phyloP scores from a whole-genome alignment of 257 asterid genomes.

The Eucommia ulmoides region DNA sequence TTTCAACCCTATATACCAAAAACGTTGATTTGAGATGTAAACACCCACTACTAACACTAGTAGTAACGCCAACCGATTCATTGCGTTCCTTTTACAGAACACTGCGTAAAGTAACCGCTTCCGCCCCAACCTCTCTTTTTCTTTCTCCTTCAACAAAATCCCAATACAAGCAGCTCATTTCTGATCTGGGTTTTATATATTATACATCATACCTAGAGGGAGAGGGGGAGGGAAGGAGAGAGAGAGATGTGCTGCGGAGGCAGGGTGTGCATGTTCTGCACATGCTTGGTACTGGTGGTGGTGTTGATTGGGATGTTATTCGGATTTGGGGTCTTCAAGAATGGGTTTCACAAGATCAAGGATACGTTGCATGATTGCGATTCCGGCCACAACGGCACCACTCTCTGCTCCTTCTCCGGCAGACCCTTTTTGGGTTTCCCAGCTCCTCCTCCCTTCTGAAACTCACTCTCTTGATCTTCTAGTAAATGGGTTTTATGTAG shows the following conservation, averaged over 20 bases:
- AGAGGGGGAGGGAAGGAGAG: neutral
- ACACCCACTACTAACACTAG: too few species aligned
- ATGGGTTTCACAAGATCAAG: conserved; percentile 51
- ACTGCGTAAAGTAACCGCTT: too few species aligned
- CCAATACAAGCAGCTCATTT: too few species aligned
- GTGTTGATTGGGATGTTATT: conserved; percentile 44
- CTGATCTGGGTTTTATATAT: too few species aligned
- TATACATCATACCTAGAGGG: neutral
- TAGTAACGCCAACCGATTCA: too few species aligned
- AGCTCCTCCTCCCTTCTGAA: conserved; percentile 44
- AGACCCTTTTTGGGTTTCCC: conserved; percentile 36
- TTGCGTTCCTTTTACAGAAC: too few species aligned
- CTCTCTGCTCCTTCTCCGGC: conserved; percentile 12
- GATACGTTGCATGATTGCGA: conserved; percentile 23
- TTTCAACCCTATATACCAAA: too few species aligned
- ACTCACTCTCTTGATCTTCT: neutral
- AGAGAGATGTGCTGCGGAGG: conserved; percentile 49
- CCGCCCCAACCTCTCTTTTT: too few species aligned
- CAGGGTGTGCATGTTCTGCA: conserved; percentile 40
- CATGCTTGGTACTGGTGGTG: conserved; percentile 32
- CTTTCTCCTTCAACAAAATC: too few species aligned
- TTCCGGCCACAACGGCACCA: conserved; percentile 3
- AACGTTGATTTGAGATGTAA: too few species aligned
- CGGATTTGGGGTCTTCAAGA: conserved; percentile 65
- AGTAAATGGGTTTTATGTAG: neutral